Conservation (phyloP, 139 green algal genomes). For the Dunaliella primolecta region DNA sequence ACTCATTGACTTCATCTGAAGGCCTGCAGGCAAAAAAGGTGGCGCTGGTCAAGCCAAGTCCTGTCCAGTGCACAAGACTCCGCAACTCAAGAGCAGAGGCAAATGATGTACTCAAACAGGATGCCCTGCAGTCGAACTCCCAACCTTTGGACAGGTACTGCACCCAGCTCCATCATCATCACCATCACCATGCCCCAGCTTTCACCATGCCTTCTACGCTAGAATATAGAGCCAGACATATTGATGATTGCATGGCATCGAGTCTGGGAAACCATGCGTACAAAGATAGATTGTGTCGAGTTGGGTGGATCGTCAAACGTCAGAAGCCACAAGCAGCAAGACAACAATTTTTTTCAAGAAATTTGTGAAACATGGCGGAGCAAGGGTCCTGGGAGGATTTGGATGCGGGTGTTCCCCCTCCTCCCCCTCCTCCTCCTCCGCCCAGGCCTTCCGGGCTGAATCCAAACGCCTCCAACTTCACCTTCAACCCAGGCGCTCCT, state of each 20-base stretch:
- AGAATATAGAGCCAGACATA: not conserved
- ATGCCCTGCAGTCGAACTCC: too few species aligned
- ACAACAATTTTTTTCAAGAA: not conserved
- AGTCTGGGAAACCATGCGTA: not conserved
- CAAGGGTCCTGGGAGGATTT: constrained; percentile 48
- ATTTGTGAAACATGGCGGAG: not conserved
- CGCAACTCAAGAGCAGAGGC: too few species aligned
- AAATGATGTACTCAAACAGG: too few species aligned
- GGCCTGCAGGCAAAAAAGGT: too few species aligned
- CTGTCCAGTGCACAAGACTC: too few species aligned
- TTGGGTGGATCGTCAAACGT: not conserved
- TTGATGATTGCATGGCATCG: not conserved
- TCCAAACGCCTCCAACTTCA: constrained; percentile 53
- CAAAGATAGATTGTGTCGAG: not conserved
- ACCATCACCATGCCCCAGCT: not conserved
- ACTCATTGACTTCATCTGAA: too few species aligned
- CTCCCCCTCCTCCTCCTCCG: constrained; percentile 9
- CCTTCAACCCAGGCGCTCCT: constrained; percentile 61
- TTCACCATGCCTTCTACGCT: not conserved
- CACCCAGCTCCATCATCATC: too few species aligned
- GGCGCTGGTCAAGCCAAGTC: too few species aligned
- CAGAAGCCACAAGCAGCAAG: not conserved
- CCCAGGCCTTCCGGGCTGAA: constrained; percentile 40
- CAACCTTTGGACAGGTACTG: too few species aligned
- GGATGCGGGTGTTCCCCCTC: not conserved